These are phyloP conservation scores for Yamadazyma takamatsuzukensis DNA, from an alignment of 805 yeast genomes.

Conservation along the genomic window DNA sequence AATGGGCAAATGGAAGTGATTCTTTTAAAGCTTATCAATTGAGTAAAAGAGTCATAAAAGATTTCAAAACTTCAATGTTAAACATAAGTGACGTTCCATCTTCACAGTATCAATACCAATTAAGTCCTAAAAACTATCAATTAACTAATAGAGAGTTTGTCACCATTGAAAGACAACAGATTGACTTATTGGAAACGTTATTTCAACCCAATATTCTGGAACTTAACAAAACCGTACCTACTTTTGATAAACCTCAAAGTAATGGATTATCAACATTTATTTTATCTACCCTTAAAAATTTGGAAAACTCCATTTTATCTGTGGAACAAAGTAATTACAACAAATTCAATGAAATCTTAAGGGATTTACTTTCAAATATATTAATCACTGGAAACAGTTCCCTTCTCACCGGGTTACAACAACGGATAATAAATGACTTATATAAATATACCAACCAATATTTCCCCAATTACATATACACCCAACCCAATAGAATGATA, in stretches of 20 bases:
- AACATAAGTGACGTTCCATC: conserved; percentile 19
- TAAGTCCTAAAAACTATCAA: conserved; percentile 16
- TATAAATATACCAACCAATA: conserved; percentile 38
- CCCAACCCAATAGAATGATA: conserved; percentile 20
- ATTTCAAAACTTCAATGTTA: conserved; percentile 33
- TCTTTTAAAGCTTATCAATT: conserved; percentile 37
- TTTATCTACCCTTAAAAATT: conserved; percentile 31
- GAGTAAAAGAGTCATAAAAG: conserved; percentile 30
- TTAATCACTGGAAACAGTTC: conserved; percentile 63
- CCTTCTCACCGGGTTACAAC: conserved; percentile 51
- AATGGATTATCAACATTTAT: conserved; percentile 44
- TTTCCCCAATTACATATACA: conserved; percentile 45
- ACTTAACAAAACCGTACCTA: conserved; percentile 32
- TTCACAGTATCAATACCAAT: conserved; percentile 4
- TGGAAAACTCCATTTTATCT: conserved; percentile 32
- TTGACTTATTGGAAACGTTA: conserved; percentile 52
- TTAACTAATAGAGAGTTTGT: conserved; percentile 18
- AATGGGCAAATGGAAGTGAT: conserved; percentile 15
- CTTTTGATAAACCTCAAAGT: conserved; percentile 44
- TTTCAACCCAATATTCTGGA: conserved; percentile 60
- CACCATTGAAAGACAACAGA: conserved; percentile 12
- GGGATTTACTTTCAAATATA: conserved; percentile 36
- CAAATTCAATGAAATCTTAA: conserved; percentile 38
- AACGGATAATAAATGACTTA: conserved; percentile 54
- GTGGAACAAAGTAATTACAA: conserved; percentile 26